Evolutionary conservation across 495 filamentous ascomycete species (phyloP).

Genomic region (Penicillium samsonianum): DNA sequence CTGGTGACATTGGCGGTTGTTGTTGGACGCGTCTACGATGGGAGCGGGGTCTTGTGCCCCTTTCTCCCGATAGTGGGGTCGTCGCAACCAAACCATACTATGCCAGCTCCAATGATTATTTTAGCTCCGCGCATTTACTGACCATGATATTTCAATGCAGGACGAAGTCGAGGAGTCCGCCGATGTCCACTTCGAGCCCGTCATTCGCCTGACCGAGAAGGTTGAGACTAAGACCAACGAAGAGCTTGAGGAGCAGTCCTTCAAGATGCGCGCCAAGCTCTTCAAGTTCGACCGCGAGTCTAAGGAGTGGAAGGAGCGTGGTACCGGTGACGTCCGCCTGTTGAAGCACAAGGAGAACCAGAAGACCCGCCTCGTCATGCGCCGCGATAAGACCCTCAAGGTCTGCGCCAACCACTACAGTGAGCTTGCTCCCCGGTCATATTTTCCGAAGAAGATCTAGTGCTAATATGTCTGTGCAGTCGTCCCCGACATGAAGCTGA

Average conservation of each 20-base stretch:
- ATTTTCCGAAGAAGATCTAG: not conserved
- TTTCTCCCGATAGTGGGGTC: conserved; percentile 12
- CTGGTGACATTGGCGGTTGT: conserved; percentile 12
- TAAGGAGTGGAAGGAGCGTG: conserved; percentile 99
- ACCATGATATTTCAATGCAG: conserved; percentile 21
- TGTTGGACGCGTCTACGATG: conserved; percentile 2
- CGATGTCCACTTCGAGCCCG: conserved; percentile 95
- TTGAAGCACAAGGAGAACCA: conserved; percentile 98
- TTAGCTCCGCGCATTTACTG: conserved; percentile 3
- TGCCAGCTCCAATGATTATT: not conserved
- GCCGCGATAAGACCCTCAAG: conserved; percentile 98
- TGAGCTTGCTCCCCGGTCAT: conserved; percentile 50
- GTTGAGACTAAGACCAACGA: conserved; percentile 98
- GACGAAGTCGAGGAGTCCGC: conserved; percentile 78
- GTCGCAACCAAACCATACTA: conserved; percentile 2
- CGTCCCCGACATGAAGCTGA: conserved; percentile 98
- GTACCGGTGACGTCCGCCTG: conserved; percentile 92
- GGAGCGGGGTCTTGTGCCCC: conserved; percentile 17
- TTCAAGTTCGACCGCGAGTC: conserved; percentile 93
- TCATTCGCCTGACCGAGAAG: conserved; percentile 92
- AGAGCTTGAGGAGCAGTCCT: conserved; percentile 93
- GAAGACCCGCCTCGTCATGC: conserved; percentile 98
- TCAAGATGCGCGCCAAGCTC: conserved; percentile 99
- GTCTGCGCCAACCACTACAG: conserved; percentile 99
- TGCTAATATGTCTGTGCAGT: conserved; percentile 56